Evolutionary conservation across 1,139 yeast genomes (phyloP), one percentile per base, ranked within the genome.

Genomic region (Yamadazyma buinensis): DNA sequence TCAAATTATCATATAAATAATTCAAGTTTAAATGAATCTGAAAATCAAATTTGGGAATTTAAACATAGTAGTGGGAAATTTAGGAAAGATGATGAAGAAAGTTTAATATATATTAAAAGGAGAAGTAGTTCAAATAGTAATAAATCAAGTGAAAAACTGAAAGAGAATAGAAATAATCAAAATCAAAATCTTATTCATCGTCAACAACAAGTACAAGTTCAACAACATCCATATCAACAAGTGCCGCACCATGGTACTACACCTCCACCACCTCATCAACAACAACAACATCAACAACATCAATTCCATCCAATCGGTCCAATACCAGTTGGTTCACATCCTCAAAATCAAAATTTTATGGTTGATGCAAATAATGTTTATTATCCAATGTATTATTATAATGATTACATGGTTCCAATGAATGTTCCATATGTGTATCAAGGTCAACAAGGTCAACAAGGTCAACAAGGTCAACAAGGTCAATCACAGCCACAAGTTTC

Each of bases 31-130:
- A 41, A 34, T 28, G 25, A 38, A 23, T 45, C 45, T 54, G 36
- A 39, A 47, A 25, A 57, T 17, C 61, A 67, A 41, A 51, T 74
- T 5, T 90, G 97, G 97, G 95, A 86, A 57, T 90, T 90, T 61
- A 81, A 82, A 44, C 98, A 90, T 52, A 79, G 84, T 29, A 76
- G 81, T 26, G 95, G 94, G 6, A 64, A 71, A 39, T 90, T 90
- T 59, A 75, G 72, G 47, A 80, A 85, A 40, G 88, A 86, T 37
- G 92, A 88, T 52, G 77, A 80, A 39, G 78, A 72, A 29, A 68
- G 80, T 9, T 61, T 86, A 36, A 65, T 77, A 11, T 68, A 73
- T 32, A 86, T 86, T 46, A 85, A 83, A 51, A 66, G 95, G 41
- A 65, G 95, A 29, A 67, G 76, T 31, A 60, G 64, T 35, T 55